phyloP scores from a whole-genome alignment of 2,329 filamentous ascomycete species.

The Neopestalotiopsis sp. region DNA sequence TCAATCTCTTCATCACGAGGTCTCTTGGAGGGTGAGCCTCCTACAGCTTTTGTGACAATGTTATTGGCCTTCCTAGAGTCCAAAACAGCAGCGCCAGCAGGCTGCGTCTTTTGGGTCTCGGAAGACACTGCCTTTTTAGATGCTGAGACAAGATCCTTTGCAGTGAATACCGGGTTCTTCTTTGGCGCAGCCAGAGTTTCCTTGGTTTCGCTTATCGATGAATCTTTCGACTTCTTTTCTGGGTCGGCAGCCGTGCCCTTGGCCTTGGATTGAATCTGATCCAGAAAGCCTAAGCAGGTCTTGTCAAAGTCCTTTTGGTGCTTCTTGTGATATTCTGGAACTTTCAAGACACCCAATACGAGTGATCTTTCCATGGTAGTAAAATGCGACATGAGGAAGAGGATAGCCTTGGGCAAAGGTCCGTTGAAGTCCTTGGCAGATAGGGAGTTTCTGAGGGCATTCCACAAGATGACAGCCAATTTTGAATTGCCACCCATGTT shows the following conservation, averaged over 20 bases:
- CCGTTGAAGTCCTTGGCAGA: conserved; percentile 57
- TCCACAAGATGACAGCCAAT: conserved; percentile 59
- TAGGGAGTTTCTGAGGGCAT: conserved; percentile 59
- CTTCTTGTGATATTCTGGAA: conserved; percentile 68
- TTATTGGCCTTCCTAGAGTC: conserved; percentile 14
- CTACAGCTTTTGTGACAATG: conserved; percentile 3
- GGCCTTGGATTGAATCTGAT: conserved; percentile 39
- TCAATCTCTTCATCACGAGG: conserved; percentile 21
- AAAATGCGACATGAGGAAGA: conserved; percentile 65
- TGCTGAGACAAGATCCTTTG: conserved; percentile 19
- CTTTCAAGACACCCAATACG: conserved; percentile 66
- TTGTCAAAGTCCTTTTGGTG: conserved; percentile 68
- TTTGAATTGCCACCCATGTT: conserved; percentile 64
- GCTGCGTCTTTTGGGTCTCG: conserved; percentile 12
- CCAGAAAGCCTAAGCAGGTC: conserved; percentile 53
- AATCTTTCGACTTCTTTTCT: conserved; percentile 14
- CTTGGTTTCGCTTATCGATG: not conserved
- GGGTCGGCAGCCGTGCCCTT: conserved; percentile 24
- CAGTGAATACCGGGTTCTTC: conserved; percentile 13
- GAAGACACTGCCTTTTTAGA: conserved; percentile 16
- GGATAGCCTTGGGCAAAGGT: conserved; percentile 58
- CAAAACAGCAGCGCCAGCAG: not conserved
- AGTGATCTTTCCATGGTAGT: conserved; percentile 65
- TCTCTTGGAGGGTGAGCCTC: conserved; percentile 18
- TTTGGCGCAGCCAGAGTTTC: not conserved